Conservation (phyloP, 2,329 filamentous ascomycete species). For the Fusarium sp. region DNA sequence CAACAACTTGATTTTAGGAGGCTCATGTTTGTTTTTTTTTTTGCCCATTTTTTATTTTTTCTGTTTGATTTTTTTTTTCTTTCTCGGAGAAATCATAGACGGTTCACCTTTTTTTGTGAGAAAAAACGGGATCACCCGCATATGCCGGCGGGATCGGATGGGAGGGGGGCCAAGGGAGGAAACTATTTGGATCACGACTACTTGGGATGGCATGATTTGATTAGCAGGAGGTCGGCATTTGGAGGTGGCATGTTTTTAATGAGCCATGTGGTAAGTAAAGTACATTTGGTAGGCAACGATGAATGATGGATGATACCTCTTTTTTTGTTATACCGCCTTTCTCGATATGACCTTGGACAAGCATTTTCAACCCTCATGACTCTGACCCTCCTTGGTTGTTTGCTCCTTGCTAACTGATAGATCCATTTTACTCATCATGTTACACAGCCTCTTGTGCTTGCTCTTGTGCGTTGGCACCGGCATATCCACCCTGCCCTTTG, state of each 20-base stretch:
- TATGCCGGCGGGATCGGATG: not conserved
- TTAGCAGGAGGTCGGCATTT: not conserved
- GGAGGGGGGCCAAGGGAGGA: slow-evolving; percentile 3
- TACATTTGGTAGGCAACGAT: slow-evolving; percentile 17
- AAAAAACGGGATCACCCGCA: slow-evolving; percentile 10
- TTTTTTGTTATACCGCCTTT: slow-evolving; percentile 24
- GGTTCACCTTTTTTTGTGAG: slow-evolving; percentile 20
- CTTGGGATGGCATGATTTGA: slow-evolving; percentile 1
- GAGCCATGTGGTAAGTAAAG: slow-evolving; percentile 13
- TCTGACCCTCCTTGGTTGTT: slow-evolving; percentile 24
- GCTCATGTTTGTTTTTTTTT: slow-evolving; percentile 1
- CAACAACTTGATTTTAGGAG: not conserved
- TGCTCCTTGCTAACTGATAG: slow-evolving; percentile 1
- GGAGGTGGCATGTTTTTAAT: slow-evolving; percentile 12
- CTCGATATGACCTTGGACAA: slow-evolving; percentile 11
- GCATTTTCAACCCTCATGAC: not conserved
- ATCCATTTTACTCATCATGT: slow-evolving; percentile 8
- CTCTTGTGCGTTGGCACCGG: not conserved
- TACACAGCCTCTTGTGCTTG: not conserved
- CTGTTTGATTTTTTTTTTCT: not conserved
- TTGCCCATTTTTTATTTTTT: not conserved
- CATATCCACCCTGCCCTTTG: not conserved
- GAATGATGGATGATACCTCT: slow-evolving; percentile 39
- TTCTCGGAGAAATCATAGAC: slow-evolving; percentile 26
- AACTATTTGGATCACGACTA: slow-evolving; percentile 15